These are phyloP conservation scores for Gracilaria gracilis DNA, from an alignment of 23 red algal species.

Conservation along the genomic window DNA sequence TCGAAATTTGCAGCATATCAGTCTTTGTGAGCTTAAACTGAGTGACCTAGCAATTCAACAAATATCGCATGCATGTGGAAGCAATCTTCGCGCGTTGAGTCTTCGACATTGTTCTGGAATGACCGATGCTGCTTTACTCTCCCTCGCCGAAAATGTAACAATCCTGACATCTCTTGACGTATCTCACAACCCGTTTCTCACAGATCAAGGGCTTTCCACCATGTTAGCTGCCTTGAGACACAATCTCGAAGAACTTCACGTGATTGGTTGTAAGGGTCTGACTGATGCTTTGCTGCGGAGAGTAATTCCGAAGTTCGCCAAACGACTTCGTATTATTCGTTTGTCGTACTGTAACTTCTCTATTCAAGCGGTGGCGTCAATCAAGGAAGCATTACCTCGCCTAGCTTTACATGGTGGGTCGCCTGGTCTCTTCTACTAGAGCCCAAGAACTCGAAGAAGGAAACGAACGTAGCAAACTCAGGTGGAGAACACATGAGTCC, in stretches of 20 bases:
- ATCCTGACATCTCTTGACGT: conserved; percentile 40
- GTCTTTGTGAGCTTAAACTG: conserved; percentile 18
- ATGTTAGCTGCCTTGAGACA: conserved; percentile 8
- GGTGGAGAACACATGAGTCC: not conserved
- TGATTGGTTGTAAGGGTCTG: conserved; percentile 44
- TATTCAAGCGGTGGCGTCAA: not conserved
- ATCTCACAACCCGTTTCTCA: conserved; percentile 26
- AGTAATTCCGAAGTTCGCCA: conserved; percentile 41
- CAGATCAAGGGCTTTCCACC: conserved; percentile 17
- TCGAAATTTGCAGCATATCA: conserved; percentile 19
- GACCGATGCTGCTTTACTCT: conserved; percentile 25
- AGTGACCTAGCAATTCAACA: conserved; percentile 19
- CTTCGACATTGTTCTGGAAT: conserved; percentile 20
- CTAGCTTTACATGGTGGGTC: conserved; percentile 5
- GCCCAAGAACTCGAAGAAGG: not conserved
- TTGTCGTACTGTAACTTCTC: conserved; percentile 51
- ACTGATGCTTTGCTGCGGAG: conserved; percentile 27
- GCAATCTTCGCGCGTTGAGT: conserved; percentile 25
- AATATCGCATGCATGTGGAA: conserved; percentile 27
- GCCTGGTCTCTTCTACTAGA: not conserved
- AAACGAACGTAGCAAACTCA: not conserved
- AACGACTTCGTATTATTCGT: conserved; percentile 23
- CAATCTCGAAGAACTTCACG: conserved; percentile 37
- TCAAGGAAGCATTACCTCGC: conserved; percentile 24
- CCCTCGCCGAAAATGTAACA: conserved; percentile 20